These are phyloP conservation scores for Nemania diffusa DNA, from an alignment of 2,329 filamentous ascomycete species.

Conservation along the genomic window DNA sequence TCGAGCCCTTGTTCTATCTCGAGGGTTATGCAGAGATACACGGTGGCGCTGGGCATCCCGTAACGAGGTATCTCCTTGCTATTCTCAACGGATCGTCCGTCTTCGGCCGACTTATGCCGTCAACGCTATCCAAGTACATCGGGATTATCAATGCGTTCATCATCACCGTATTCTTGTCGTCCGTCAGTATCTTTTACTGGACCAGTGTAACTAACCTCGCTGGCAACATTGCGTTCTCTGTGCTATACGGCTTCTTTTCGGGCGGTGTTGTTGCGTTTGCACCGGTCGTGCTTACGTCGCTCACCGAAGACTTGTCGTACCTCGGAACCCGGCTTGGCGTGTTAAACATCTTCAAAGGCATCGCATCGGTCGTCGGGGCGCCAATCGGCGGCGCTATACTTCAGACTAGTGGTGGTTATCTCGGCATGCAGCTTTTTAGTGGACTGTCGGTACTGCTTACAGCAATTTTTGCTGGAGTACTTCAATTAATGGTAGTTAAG, in stretches of 20 bases:
- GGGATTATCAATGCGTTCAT: conserved; percentile 56
- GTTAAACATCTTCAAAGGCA: conserved; percentile 51
- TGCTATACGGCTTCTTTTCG: conserved; percentile 60
- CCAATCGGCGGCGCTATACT: conserved; percentile 56
- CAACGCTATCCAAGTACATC: conserved; percentile 55
- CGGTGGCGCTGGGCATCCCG: conserved; percentile 30
- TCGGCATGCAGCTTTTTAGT: conserved; percentile 48
- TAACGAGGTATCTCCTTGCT: conserved; percentile 59
- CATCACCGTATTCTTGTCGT: conserved; percentile 50
- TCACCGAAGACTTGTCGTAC: conserved; percentile 54
- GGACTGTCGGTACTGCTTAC: conserved; percentile 44
- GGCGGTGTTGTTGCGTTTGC: conserved; percentile 57
- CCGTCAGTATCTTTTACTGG: conserved; percentile 54
- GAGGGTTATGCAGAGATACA: conserved; percentile 30
- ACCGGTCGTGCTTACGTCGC: conserved; percentile 54
- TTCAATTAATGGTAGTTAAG: conserved; percentile 26
- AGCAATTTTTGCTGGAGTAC: conserved; percentile 31
- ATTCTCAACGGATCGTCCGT: conserved; percentile 63
- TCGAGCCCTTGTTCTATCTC: conserved; percentile 35
- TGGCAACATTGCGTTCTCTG: conserved; percentile 55
- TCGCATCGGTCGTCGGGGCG: conserved; percentile 52
- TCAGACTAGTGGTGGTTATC: conserved; percentile 40
- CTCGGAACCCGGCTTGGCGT: conserved; percentile 60
- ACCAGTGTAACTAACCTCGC: conserved; percentile 51
- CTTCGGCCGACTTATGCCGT: conserved; percentile 60